Evolutionary conservation across 306 rosid species (phyloP).

Genomic region (Glycine tomentella): DNA sequence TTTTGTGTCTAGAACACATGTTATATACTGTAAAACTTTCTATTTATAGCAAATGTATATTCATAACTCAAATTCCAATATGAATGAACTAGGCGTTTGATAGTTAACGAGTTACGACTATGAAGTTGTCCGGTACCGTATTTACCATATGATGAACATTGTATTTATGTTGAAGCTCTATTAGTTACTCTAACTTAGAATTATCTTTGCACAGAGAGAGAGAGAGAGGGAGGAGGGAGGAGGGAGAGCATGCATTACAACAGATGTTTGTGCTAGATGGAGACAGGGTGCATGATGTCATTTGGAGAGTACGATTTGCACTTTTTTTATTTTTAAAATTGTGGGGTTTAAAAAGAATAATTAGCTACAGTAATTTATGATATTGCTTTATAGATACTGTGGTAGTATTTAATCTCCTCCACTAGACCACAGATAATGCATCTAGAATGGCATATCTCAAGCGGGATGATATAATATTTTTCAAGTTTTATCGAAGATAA

Average conservation of each 20-base stretch:
- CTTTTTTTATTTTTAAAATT: neutral
- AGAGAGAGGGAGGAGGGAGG: no score
- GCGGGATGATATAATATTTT: constrained; percentile 48
- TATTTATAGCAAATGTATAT: no score
- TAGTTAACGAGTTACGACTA: no score
- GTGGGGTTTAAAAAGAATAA: constrained; percentile 40
- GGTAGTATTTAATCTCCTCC: constrained; percentile 28
- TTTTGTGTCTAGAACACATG: no score
- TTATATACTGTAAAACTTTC: no score
- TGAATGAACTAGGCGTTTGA: no score
- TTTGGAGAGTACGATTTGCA: constrained; percentile 28
- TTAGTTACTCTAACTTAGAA: neutral
- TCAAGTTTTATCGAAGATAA: constrained; percentile 5
- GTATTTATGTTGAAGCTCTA: neutral
- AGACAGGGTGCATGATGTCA: constrained; percentile 44
- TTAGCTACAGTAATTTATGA: constrained; percentile 17
- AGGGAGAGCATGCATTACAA: constrained; percentile 4
- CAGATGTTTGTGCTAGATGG: constrained; percentile 27
- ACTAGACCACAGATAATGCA: constrained; percentile 26
- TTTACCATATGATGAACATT: neutral
- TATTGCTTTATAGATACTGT: constrained; percentile 21
- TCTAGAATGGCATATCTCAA: constrained; percentile 32
- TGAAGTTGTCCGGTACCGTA: neutral
- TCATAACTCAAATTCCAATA: no score
- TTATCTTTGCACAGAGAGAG: neutral